Percentiles rank a stretch among this genome's conserved stretches.
Evolutionary conservation across 2,329 filamentous ascomycete genomes (phyloP).

Genomic region (Calonectria naviculata): DNA sequence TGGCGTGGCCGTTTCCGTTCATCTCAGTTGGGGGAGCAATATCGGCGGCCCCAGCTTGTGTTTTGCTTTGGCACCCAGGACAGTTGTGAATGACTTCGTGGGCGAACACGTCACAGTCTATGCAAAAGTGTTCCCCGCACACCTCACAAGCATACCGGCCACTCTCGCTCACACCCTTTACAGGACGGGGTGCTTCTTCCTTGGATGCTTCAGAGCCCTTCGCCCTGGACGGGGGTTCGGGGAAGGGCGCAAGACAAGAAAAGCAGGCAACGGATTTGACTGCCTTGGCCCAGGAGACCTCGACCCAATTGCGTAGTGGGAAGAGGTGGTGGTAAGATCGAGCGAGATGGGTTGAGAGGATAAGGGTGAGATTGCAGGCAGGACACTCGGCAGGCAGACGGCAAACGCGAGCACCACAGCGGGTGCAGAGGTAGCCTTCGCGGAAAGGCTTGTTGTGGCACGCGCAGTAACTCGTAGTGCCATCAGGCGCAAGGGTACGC

Average conservation of each 20-base stretch:
- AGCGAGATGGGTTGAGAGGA: conserved; percentile 92
- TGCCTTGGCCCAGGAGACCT: conserved; percentile 86
- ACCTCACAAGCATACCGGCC: conserved; percentile 88
- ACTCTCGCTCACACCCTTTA: conserved; percentile 83
- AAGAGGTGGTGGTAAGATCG: conserved; percentile 95
- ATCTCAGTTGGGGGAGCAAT: conserved; percentile 31
- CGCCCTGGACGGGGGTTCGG: conserved; percentile 53
- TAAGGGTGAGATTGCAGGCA: conserved; percentile 89
- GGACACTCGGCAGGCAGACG: conserved; percentile 91
- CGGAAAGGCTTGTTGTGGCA: conserved; percentile 87
- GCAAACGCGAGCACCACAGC: conserved; percentile 91
- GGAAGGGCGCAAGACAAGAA: conserved; percentile 81
- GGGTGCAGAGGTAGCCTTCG: conserved; percentile 91
- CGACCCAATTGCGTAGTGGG: conserved; percentile 88
- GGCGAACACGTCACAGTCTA: conserved; percentile 96
- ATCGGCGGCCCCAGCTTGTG: conserved; percentile 18
- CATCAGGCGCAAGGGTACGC: conserved; percentile 76
- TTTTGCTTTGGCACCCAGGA: conserved; percentile 80
- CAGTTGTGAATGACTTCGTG: conserved; percentile 97
- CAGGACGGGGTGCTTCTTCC: conserved; percentile 35
- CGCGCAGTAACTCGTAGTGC: conserved; percentile 81
- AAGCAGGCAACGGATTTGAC: conserved; percentile 74
- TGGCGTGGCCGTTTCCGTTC: conserved; percentile 47
- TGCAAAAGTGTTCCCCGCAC: conserved; percentile 94
- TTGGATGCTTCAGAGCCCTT: conserved; percentile 34